Evolutionary conservation across 1,284 basidiomycete species (phyloP), one percentile per base, ranked within the genome.

Genomic region (Sporisorium iseilematis-ciliati): DNA sequence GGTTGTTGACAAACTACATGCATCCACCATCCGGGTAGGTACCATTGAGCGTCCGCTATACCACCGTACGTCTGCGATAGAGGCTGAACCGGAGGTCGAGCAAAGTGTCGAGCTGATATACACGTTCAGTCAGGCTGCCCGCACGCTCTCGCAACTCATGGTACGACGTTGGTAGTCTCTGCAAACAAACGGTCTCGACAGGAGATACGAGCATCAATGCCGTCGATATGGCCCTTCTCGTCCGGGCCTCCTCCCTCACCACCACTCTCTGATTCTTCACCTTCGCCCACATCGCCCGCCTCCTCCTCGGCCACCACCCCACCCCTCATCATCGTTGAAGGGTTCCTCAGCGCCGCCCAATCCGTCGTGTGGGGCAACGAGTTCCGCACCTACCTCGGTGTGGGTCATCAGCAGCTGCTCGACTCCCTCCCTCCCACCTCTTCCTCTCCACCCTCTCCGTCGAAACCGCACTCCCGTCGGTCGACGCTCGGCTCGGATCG

Each of bases 311-410:
- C 53, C 10, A 26, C 58, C 2, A 66, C 49, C 8, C 86, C 75
- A 53, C 88, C 89, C 23, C 84, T 90, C 6, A 87, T 90, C 38
- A 87, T 90, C 43, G 89, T 89, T 12, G 87, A 89, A 78, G 89
- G 89, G 21, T 90, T 90, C 72, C 85, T 89, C n/a, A 86, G 88
- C 46, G 82, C 86, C 31, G 84, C 86, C 5, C 87, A 87, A 42
- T 75, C 86, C 41, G 57, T 86, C 29, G 74, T 88, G 1, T 89
- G 88, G 89, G 88, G 88, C 29, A 69, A 68, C 58, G 62, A 75
- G 45, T 75, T 75, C 18, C 65, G 63, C 51, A 62, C 58, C 20
- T 75, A 65, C 56, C 62, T 75, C 31, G 70, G 70, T 18, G 60
- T 72, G 1, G 69, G 69, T 4, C 69, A 72, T 23, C 69, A 72